Base-by-base conservation (phyloP, 1,284 basidiomycete genomes). In the Cutaneotrichosporon sp. region DNA sequence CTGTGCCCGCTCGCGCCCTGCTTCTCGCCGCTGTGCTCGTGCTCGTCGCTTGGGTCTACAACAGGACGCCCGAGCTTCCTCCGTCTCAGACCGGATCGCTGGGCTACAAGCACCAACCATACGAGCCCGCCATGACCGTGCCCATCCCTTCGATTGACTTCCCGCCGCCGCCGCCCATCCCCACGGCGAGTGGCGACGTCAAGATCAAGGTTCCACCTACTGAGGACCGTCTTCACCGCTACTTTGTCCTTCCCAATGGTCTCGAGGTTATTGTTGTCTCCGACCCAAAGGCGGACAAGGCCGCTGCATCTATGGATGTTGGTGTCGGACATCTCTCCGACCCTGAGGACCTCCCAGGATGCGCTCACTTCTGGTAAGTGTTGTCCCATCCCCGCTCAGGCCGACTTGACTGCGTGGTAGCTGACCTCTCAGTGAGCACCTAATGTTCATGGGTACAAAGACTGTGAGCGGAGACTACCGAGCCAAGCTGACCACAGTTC, bases 311-410 rank as follows among this genome's bases (percentile, higher is more conserved):
- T 64, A 80, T 98, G 73, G 90, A 96, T 76, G 91, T 98, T 42
- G 87, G 88, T 17, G 92, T 97, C 1, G 96, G 96, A 3, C 94
- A 98, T 75, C 77, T 98, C 54, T 84, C 82, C 38, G 96, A 99
- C 72, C 96, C 94, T 6, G 90, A 88, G 66, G 76, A 87, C 80
- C 46, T 76, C 49, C 62, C 68, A 9, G 71, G 74, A 39, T 75
- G 71, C 60, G 73, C 71, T 16, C 71, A 73, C 61, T 75, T 75
- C 61, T 75, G 72, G 71, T 72, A 37, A 53, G 67, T 61, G 20
- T 22, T 22, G 1, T 16, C 12, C 5, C n/a, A n/a, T n/a, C n/a
- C n/a, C n/a, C n/a, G n/a, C n/a, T n/a, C n/a, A n/a, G n/a, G n/a
- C n/a, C n/a, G n/a, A n/a, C n/a, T n/a, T n/a, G n/a, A n/a, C n/a